Conservation (phyloP, 768 basidiomycete species). For the Vararia minispora region DNA sequence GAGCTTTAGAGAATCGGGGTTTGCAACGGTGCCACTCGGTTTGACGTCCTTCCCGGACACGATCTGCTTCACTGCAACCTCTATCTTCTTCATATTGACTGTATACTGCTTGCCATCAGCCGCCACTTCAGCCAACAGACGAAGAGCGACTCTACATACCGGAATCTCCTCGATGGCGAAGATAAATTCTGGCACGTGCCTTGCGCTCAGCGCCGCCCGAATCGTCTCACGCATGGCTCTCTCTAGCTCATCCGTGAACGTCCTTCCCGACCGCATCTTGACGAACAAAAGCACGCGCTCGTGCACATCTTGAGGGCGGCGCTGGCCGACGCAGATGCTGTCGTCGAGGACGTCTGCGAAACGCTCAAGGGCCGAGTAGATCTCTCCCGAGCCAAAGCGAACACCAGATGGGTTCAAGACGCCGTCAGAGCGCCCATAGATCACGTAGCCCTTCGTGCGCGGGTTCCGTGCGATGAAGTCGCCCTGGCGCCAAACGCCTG, state of each 20-base stretch:
- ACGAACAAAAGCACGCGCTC: slow-evolving; percentile 71
- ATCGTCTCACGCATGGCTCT: slow-evolving; percentile 46
- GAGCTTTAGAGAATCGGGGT: slow-evolving; percentile 51
- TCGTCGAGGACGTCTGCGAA: slow-evolving; percentile 50
- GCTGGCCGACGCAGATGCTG: slow-evolving; percentile 56
- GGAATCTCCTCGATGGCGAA: slow-evolving; percentile 59
- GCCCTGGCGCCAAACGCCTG: slow-evolving; percentile 57
- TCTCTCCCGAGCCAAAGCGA: slow-evolving; percentile 74
- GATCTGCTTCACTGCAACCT: slow-evolving; percentile 71
- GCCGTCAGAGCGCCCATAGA: slow-evolving; percentile 58
- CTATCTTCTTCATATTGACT: slow-evolving; percentile 69
- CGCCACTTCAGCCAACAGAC: background rate
- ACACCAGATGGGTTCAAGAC: slow-evolving; percentile 75
- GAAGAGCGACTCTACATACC: slow-evolving; percentile 32
- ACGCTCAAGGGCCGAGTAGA: slow-evolving; percentile 60
- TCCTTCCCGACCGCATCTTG: slow-evolving; percentile 44
- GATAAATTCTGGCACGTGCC: slow-evolving; percentile 66
- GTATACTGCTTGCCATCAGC: slow-evolving; percentile 40
- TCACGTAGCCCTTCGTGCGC: slow-evolving; percentile 45
- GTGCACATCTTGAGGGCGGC: slow-evolving; percentile 47
- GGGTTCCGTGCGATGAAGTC: slow-evolving; percentile 61
- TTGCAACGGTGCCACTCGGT: slow-evolving; percentile 68
- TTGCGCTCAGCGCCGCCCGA: slow-evolving; percentile 44
- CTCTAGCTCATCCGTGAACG: slow-evolving; percentile 32
- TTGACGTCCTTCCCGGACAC: slow-evolving; percentile 53